Base-by-base conservation (phyloP, 495 filamentous ascomycete genomes). In the Delitschia confertaspora region DNA sequence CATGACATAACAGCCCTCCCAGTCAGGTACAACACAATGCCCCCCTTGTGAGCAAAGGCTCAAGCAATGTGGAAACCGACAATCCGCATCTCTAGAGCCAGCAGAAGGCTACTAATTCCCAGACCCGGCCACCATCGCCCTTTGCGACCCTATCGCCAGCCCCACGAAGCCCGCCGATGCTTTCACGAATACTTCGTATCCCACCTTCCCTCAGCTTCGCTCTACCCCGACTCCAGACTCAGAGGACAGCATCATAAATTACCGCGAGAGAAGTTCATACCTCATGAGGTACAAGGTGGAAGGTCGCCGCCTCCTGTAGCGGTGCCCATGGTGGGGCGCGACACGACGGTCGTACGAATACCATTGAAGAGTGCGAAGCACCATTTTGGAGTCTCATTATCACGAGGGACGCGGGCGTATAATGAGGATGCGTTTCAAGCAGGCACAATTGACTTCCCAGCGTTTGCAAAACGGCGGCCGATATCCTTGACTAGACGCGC, bases 151-250 rank as follows among this genome's bases (percentile, higher is more conserved):
- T 29, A 6, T 11, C 13, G 4, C 23, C 30, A 26, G 20, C 17
- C 32, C 6, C 32, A 31, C 25, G 27, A 42, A 31, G 39, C 13
- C 33, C 32, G 38, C 25, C 81, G 81, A 19, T 61, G 68, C 47
- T 96, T 95, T 65, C 87, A 93, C 66, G 85, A 91, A 49, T 98
- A 98, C 69, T 98, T 98, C 60, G 83, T 95, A 24, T 93, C 91
- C 4, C 83, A 95, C 61, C 72, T 98, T 0, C 91, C 91, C 4
- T 93, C 88, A 16, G 89, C 85, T 30, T 95, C 89, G 0, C 72
- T 95, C 10, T 84, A 95, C 55, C 89, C 91, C 7, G 91, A 98
- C 57, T 82, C 85, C 14, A 74, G 75, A 23, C 60, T 70, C 1
- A 60, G 60, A 27, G 75, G 75, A 3, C 85, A 78, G 37, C 73